Percentiles rank a stretch among this genome's conserved stretches.
Conservation (phyloP, 257 asterid species). For the Solanum chiquidenum region DNA sequence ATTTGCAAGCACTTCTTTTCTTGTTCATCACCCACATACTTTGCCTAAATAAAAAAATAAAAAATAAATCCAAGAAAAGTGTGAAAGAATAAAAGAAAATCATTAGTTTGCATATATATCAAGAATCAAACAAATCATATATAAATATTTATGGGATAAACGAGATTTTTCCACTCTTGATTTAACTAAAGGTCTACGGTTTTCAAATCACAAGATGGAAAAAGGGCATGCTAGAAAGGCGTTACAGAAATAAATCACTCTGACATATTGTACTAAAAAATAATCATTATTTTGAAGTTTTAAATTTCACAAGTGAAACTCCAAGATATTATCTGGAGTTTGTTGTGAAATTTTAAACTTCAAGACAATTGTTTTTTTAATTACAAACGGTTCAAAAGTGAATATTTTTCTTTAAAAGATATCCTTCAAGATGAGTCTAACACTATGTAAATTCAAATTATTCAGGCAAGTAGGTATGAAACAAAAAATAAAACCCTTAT, state of each 20-base stretch:
- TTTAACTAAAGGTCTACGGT: neutral
- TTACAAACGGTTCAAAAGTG: neutral
- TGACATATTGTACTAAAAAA: too few relatives aligned
- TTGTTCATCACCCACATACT: slow-evolving; percentile 72
- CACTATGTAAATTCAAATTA: neutral
- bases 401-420: neutral
- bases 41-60: slow-evolving; percentile 25
- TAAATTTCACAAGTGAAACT: neutral
- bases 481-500: neutral
- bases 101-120: neutral
- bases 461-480: neutral
- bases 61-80: neutral
- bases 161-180: rapidly evolving
- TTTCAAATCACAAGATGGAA: neutral
- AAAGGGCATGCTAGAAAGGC: neutral
- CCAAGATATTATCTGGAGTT: neutral
- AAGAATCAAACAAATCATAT: neutral
- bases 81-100: neutral
- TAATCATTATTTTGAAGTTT: neutral
- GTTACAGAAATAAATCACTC: neutral
- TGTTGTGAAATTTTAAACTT: neutral
- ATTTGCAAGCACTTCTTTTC: slow-evolving; percentile 51
- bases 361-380: neutral
- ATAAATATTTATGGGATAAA: neutral
- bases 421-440: neutral